These are phyloP conservation scores for Bruguiera hainesii DNA, from an alignment of 441 rosid species.

Conservation along the genomic window DNA sequence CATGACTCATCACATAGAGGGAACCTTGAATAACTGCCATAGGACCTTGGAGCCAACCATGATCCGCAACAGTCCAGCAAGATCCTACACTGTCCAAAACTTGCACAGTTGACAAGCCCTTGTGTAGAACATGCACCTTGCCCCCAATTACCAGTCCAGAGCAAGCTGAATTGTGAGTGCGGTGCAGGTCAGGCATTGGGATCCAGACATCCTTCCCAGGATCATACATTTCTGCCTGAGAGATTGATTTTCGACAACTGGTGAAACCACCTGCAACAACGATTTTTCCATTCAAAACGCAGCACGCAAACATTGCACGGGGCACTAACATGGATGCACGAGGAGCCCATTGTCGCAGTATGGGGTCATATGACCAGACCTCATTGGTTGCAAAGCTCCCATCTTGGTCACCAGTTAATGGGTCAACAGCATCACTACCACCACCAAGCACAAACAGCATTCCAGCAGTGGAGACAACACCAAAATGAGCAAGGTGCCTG, in stretches of 20 bases:
- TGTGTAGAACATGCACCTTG: slow-evolving; percentile 75
- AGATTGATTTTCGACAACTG: slow-evolving; percentile 79
- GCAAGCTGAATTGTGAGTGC: slow-evolving; percentile 90
- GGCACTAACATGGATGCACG: slow-evolving; percentile 82
- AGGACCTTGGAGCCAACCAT: slow-evolving; percentile 84
- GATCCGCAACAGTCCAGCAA: slow-evolving; percentile 77
- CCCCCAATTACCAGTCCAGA: slow-evolving; percentile 67
- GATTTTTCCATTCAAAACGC: slow-evolving; percentile 72
- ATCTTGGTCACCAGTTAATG: slow-evolving; percentile 83
- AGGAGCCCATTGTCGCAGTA: slow-evolving; percentile 54
- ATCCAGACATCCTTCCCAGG: slow-evolving; percentile 72
- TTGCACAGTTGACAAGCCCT: slow-evolving; percentile 83
- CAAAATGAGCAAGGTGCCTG: slow-evolving; percentile 86
- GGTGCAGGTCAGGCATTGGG: slow-evolving; percentile 74
- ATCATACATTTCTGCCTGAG: slow-evolving; percentile 89
- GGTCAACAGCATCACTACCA: slow-evolving; percentile 93
- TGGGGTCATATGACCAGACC: slow-evolving; percentile 89
- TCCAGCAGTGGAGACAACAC: slow-evolving; percentile 59
- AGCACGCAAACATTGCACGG: slow-evolving; percentile 96
- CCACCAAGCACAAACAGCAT: slow-evolving; percentile 88
- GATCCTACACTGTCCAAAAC: slow-evolving; percentile 52
- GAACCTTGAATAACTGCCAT: slow-evolving; percentile 72
- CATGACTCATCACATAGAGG: slow-evolving; percentile 66
- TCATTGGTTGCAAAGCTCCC: slow-evolving; percentile 90
- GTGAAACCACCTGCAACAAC: slow-evolving; percentile 94